Base-by-base conservation (phyloP, 495 filamentous ascomycete genomes). In the Bathelium albidoporum region DNA sequence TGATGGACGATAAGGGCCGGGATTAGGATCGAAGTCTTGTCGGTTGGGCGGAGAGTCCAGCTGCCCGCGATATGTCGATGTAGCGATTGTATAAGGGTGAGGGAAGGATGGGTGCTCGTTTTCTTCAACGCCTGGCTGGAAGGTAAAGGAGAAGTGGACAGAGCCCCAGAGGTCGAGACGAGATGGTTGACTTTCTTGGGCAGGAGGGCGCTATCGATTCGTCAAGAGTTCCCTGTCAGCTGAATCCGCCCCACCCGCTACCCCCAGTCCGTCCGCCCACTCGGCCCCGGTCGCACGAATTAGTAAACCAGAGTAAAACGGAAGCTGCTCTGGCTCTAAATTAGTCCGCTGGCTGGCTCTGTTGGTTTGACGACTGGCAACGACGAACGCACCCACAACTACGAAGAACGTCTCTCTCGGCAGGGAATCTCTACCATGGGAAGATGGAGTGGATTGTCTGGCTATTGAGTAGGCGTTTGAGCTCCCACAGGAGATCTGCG, bases 81-180 rank as follows among this genome's bases (percentile, higher is more conserved):
- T 9, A 55, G 49, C 49, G 49, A 55, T 55, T 29, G 49, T 55
- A 55, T 55, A 55, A 39, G 49, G 49, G 49, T 55, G 49, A 55
- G 49, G n/a, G 24, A 16, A 29, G 20, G 3, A 29, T 9, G 16
- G n/a, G 20, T n/a, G 12, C n/a, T n/a, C n/a, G 20, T 26, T 28
- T 26, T 55, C 24, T 55, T 55, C 49, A 29, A 55, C 49, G 16
- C 49, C 49, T 7, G 49, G 24, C 24, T 55, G 49, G 24, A 9
- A 55, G 20, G 20, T 55, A 55, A 55, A 39, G 34, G 34, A 39
- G 34, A 14, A 5, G 14, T 5, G 24, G n/a, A 55, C 9, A 55
- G 11, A 29, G 12, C 22, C 22, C 11, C 5, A 11, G 49, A 55
- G 49, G 49, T 24, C 49, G 29, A 9, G 44, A 5, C n/a, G n/a